These are phyloP conservation scores for Bombardia bombarda DNA, from an alignment of 495 filamentous ascomycete genomes.

Conservation along the genomic window DNA sequence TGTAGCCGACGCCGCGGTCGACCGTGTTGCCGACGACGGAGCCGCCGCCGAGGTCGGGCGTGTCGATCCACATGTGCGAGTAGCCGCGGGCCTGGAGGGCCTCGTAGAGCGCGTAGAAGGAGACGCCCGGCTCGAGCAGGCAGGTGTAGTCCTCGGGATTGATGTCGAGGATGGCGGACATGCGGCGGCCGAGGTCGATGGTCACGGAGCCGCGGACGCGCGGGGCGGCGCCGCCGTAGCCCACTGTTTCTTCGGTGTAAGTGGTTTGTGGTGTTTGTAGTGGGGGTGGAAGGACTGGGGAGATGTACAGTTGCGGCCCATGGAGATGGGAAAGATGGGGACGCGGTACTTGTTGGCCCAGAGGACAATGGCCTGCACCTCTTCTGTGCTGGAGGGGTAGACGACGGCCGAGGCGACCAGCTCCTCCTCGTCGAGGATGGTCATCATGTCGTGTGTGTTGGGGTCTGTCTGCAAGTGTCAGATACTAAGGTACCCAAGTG, in stretches of 20 bases:
- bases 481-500: not conserved
- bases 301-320: slow-evolving; percentile 36
- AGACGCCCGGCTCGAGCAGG: slow-evolving; percentile 53
- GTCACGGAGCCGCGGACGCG: slow-evolving; percentile 45
- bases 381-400: slow-evolving; percentile 35
- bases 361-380: slow-evolving; percentile 40
- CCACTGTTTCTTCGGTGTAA: slow-evolving; percentile 15
- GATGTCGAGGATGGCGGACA: slow-evolving; percentile 49
- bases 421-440: slow-evolving; percentile 44
- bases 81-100: slow-evolving; percentile 36
- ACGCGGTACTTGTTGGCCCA: slow-evolving; percentile 41
- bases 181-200: slow-evolving; percentile 45
- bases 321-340: slow-evolving; percentile 47
- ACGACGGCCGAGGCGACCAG: slow-evolving; percentile 44
- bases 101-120: slow-evolving; percentile 46
- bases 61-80: slow-evolving; percentile 39
- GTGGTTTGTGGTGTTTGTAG: not conserved
- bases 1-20: slow-evolving; percentile 53
- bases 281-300: not conserved
- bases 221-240: slow-evolving; percentile 52
- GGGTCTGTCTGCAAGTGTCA: slow-evolving; percentile 19
- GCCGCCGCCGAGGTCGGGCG: slow-evolving; percentile 50
- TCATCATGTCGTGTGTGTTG: slow-evolving; percentile 48
- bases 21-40: slow-evolving; percentile 37
- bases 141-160: slow-evolving; percentile 43